Evolutionary conservation across 2,329 filamentous ascomycete genomes (phyloP).

Genomic region (Orbilia oligospora): DNA sequence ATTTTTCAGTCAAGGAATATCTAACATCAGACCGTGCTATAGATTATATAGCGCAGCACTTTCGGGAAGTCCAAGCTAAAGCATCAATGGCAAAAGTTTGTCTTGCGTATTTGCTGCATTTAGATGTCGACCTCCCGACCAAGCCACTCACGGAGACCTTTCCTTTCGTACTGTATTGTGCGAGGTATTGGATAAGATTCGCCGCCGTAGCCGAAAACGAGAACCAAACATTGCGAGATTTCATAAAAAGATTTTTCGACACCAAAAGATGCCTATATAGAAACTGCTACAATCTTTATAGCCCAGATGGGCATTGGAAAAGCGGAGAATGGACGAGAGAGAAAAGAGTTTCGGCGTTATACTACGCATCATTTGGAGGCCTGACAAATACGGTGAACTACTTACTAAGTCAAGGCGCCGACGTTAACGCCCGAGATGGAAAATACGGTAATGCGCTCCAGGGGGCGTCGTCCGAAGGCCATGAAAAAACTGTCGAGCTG

Average conservation of each 20-base stretch:
- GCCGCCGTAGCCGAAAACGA: constrained; percentile 48
- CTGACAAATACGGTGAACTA: not conserved
- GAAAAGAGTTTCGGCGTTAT: not conserved
- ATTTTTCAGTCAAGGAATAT: constrained; percentile 25
- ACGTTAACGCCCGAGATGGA: constrained; percentile 50
- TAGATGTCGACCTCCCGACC: constrained; percentile 25
- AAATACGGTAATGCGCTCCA: constrained; percentile 50
- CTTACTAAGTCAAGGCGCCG: not conserved
- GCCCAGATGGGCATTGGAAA: not conserved
- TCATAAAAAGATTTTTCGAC: constrained; percentile 11
- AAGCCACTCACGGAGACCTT: constrained; percentile 37
- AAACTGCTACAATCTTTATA: constrained; percentile 29
- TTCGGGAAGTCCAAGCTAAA: constrained; percentile 55
- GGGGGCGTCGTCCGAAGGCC: constrained; percentile 55
- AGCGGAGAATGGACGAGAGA: not conserved
- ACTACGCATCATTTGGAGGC: not conserved
- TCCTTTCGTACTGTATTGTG: constrained; percentile 62
- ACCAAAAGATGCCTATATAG: not conserved
- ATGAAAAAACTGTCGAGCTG: constrained; percentile 48
- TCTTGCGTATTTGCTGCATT: constrained; percentile 63
- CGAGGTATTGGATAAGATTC: constrained; percentile 62
- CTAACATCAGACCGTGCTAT: constrained; percentile 61
- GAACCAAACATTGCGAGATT: constrained; percentile 8
- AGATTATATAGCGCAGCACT: constrained; percentile 12
- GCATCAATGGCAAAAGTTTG: constrained; percentile 62